Evolutionary conservation across 306 rosid species (phyloP).

Genomic region (Prunus armeniaca): DNA sequence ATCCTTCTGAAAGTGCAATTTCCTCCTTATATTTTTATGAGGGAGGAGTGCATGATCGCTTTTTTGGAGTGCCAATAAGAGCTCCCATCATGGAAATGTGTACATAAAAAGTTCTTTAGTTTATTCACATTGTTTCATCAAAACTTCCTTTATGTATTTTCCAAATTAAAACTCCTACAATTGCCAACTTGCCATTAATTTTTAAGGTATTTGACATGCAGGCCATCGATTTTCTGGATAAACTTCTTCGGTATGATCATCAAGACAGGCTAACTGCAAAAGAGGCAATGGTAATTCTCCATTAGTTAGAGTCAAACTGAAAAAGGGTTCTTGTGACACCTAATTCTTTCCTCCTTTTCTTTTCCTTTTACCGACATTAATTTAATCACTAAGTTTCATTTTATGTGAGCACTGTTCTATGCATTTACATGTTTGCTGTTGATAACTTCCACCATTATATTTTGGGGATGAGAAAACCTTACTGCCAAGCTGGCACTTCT

Average conservation of each 20-base stretch:
- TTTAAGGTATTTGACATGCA: conserved; percentile 28
- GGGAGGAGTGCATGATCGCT: too few species aligned
- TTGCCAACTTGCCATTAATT: conserved; percentile 13
- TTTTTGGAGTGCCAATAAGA: too few species aligned
- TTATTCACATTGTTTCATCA: neutral
- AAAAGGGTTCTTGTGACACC: neutral
- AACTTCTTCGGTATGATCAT: conserved; percentile 93
- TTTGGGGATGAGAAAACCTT: conserved; percentile 6
- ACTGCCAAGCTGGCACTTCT: neutral
- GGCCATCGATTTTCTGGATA: conserved; percentile 99
- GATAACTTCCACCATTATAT: neutral
- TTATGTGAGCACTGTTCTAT: neutral
- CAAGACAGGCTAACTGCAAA: conserved; percentile 93
- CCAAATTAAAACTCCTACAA: neutral
- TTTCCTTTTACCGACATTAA: neutral
- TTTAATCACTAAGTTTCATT: neutral
- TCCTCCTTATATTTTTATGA: too few species aligned
- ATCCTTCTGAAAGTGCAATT: too few species aligned
- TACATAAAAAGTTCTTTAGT: neutral
- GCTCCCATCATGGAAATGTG: too few species aligned
- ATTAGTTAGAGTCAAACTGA: neutral
- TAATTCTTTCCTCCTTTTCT: neutral
- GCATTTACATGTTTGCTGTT: neutral
- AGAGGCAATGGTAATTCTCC: conserved; percentile 88
- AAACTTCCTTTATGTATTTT: neutral